Evolutionary conservation across 768 basidiomycete genomes (phyloP).

Genomic region (Tephrocybe sp.): DNA sequence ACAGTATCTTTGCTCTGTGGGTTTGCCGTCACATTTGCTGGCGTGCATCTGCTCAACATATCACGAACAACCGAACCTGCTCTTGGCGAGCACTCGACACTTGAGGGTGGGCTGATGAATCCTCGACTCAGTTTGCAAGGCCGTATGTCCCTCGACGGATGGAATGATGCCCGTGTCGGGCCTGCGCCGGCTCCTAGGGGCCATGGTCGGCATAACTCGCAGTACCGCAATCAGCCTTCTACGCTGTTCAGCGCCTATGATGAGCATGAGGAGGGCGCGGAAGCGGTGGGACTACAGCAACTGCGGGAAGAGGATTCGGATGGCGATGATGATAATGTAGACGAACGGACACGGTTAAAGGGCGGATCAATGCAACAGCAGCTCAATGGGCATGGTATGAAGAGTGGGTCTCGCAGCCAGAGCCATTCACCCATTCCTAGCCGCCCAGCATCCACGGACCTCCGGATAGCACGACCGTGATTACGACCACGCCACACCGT

Average conservation of each 20-base stretch:
- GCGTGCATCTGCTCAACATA: slow-evolving; percentile 91
- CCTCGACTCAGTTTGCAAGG: slow-evolving; percentile 82
- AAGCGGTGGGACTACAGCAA: slow-evolving; percentile 56
- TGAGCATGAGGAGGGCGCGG: slow-evolving; percentile 38
- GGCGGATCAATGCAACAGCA: slow-evolving; percentile 22
- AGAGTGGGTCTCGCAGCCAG: slow-evolving; percentile 50
- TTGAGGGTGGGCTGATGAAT: slow-evolving; percentile 71
- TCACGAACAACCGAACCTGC: slow-evolving; percentile 59
- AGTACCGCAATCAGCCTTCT: slow-evolving; percentile 63
- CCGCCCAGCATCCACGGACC: slow-evolving; percentile 16
- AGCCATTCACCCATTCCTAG: slow-evolving; percentile 49
- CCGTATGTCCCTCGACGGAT: slow-evolving; percentile 78
- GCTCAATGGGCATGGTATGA: slow-evolving; percentile 18
- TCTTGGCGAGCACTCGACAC: slow-evolving; percentile 42
- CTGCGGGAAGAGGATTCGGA: slow-evolving; percentile 68
- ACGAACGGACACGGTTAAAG: slow-evolving; percentile 44
- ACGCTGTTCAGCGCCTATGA: slow-evolving; percentile 81
- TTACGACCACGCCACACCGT: not conserved
- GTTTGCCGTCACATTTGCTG: slow-evolving; percentile 91
- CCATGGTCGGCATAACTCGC: slow-evolving; percentile 62
- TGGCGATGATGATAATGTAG: slow-evolving; percentile 47
- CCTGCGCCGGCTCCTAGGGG: slow-evolving; percentile 28
- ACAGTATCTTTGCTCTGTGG: slow-evolving; percentile 88
- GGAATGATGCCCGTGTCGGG: slow-evolving; percentile 44
- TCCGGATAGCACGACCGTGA: slow-evolving; percentile 9